Base-by-base conservation (phyloP, 768 basidiomycete genomes). In the Floccularia luteovirens region DNA sequence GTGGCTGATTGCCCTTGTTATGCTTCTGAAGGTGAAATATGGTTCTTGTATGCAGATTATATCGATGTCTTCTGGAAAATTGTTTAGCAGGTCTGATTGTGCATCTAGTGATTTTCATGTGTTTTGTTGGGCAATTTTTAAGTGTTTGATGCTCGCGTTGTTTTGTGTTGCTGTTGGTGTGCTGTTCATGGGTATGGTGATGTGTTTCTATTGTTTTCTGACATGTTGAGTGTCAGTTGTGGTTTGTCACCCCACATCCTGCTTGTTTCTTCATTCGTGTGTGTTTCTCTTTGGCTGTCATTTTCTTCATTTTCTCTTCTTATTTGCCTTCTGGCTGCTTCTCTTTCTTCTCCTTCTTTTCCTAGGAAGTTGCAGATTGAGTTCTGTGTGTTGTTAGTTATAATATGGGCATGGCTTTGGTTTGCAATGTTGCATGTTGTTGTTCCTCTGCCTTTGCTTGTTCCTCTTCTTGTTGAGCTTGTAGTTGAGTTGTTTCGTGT, bases 31-130 rank as follows among this genome's bases (percentile, higher is more conserved):
- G 43, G 60, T 56, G 2, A 61, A 43, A 42, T 57, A 51, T 2
- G 65, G 67, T 55, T 70, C 69, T 47, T 72, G 68, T 7, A 70
- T 13, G 0, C 52, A 42, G 0, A 66, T 24, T 0, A 72, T 51
- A 44, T 70, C 59, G 33, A 44, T 59, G 4, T 57, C 19, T 1
- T 30, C 28, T 5, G 41, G 16, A 12, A 31, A 16, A 3, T 4
- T 13, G 30, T 54, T 39, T 0, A 62, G 38, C 0, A 58, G n/a
- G 20, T 43, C 45, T 1, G 25, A 38, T 30, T 54, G 54, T 0
- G 51, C 48, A 0, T n/a, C 32, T 3, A 33, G 21, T 2, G 58
- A 60, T 25, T 53, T 56, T 41, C 52, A 49, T 1, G 56, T 13
- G 33, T 64, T 63, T 27, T 56, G 55, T 34, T 60, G 57, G 7